Conservation (phyloP, 2,329 filamentous ascomycete species). For the Hortaea sp. region DNA sequence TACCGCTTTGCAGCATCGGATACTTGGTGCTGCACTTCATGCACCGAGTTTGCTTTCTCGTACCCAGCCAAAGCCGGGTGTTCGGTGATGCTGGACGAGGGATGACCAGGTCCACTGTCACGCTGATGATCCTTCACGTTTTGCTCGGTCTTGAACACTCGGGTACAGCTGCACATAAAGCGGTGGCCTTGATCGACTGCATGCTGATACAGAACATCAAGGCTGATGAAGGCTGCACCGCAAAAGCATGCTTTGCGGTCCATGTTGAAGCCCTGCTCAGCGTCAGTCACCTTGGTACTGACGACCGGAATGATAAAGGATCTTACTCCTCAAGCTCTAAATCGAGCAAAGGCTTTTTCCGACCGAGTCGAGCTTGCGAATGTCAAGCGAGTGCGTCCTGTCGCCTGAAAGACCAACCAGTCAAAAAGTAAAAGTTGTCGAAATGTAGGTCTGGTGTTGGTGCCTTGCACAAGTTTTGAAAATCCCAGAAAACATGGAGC, state of each 20-base stretch:
- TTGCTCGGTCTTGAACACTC: background rate
- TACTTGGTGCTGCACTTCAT: too few relatives aligned
- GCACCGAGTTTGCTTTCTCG: background rate
- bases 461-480: too few relatives aligned
- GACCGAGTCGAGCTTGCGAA: too few relatives aligned
- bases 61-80: background rate
- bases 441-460: too few relatives aligned
- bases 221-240: conserved; percentile 2
- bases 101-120: background rate
- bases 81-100: background rate
- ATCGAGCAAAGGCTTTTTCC: too few relatives aligned
- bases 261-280: background rate
- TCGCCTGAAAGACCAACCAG: too few relatives aligned
- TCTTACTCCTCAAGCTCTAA: too few relatives aligned
- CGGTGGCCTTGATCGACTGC: background rate
- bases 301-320: too few relatives aligned
- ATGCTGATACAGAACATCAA: background rate
- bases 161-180: conserved; percentile 1
- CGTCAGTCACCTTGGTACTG: too few relatives aligned
- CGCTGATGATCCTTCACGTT: background rate
- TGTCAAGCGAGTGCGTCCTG: too few relatives aligned
- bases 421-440: too few relatives aligned
- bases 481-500: too few relatives aligned
- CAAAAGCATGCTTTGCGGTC: conserved; percentile 1
- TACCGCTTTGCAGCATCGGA: background rate